Evolutionary conservation across 495 filamentous ascomycete species (phyloP), one percentile per base, ranked within the genome.

Genomic region (Penicillium nucicola): DNA sequence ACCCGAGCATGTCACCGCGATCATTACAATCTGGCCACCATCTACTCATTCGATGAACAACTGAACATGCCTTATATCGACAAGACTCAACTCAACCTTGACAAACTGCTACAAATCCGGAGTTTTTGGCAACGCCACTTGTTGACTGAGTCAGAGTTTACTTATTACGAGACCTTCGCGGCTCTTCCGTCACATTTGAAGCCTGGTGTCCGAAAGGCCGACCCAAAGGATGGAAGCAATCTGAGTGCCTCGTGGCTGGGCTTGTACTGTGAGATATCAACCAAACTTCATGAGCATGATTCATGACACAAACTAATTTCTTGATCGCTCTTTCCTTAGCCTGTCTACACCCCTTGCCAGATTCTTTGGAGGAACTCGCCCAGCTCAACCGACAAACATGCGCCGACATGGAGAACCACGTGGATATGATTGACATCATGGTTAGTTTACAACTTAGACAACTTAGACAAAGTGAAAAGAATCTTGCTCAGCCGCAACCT

Each of bases 51-150:
- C 36, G 37, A 15, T 5, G 28, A 20, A 0, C 33, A 45, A 13
- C 10, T 48, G 6, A 22, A 17, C 9, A 20, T 14, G 0, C 52
- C 60, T 0, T 52, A 63, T 30, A 55, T 65, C 4, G 22, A 52
- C 2, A 42, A 48, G 1, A 25, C 41, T 0, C 32, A 38, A 0
- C 48, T 65, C 0, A 40, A 65, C 17, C 41, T 72, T 4, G 5
- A 32, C 10, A 60, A 20, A 4, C 23, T 68, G 6, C 31, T 71
- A 32, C 58, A 71, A n/a, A 60, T 70, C 12, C 66, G 69, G 10
- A 66, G 62, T 43, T 72, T 72, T 41, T 74, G 71, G 71, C 60
- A 66, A 18, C 62, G 63, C 6, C 69, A 74, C 43, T 40, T 74
- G 2, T 42, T 68, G 15, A 66, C 55, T n/a, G 18, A 50, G 0